A percentile compares a stretch with the other conserved stretches of the same genome.
phyloP scores from a whole-genome alignment of 805 yeast genomes.

The Schwanniomyces vanrijiae region DNA sequence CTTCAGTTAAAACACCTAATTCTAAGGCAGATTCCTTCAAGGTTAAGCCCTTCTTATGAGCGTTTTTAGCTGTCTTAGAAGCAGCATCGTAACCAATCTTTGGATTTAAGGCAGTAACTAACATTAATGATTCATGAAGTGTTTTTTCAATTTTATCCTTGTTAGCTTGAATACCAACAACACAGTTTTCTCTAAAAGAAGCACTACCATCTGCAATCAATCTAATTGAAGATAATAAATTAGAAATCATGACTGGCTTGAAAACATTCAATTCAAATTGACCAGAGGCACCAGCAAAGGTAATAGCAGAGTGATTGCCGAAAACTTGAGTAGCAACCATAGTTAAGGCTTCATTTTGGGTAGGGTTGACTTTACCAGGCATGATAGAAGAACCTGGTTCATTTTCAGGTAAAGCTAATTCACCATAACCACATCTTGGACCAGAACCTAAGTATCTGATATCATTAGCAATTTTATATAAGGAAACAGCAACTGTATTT shows the following conservation, averaged over 20 bases:
- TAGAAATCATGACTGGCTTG: slow-evolving; percentile 94
- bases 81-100: slow-evolving; percentile 98
- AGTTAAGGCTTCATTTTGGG: slow-evolving; percentile 97
- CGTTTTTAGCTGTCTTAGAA: slow-evolving; percentile 96
- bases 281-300: slow-evolving; percentile 98
- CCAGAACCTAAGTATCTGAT: slow-evolving; percentile 98
- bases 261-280: slow-evolving; percentile 98
- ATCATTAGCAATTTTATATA: slow-evolving; percentile 96
- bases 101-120: slow-evolving; percentile 97
- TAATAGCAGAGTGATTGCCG: slow-evolving; percentile 93
- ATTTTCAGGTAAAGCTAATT: slow-evolving; percentile 91
- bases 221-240: slow-evolving; percentile 84
- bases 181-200: slow-evolving; percentile 94
- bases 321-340: slow-evolving; percentile 98
- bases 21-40: slow-evolving; percentile 93
- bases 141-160: slow-evolving; percentile 81
- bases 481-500: slow-evolving; percentile 89
- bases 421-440: slow-evolving; percentile 99
- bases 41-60: slow-evolving; percentile 96
- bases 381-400: slow-evolving; percentile 99
- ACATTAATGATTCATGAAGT: slow-evolving; percentile 93
- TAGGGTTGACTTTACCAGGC: slow-evolving; percentile 99
- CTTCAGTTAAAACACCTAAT: slow-evolving; percentile 76
- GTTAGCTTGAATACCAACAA: slow-evolving; percentile 91
- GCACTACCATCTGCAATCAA: slow-evolving; percentile 84